A percentile compares a stretch with the other conserved stretches of the same genome.
Conservation (phyloP, 257 asterid species). For the Solanum arcanum region DNA sequence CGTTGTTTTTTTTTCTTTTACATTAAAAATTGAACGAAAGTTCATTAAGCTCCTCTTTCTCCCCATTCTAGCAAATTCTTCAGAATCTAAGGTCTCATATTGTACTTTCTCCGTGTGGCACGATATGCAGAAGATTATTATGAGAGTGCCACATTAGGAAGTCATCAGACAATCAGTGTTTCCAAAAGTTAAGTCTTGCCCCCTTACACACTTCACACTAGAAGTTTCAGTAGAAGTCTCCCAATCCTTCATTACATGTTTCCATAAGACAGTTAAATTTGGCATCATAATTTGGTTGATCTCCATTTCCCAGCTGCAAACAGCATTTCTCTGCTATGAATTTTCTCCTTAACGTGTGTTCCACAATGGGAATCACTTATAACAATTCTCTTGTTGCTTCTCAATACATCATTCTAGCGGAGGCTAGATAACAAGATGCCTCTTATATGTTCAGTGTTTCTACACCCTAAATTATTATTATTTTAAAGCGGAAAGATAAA, state of each 20-base stretch:
- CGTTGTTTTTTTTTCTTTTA: too few relatives aligned
- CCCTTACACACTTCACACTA: not conserved
- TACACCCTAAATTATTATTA: not conserved
- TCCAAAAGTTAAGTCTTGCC: not conserved
- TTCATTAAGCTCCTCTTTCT: not conserved
- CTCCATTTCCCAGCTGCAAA: not conserved
- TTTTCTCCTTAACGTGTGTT: not conserved
- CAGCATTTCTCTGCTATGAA: not conserved
- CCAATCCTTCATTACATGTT: not conserved
- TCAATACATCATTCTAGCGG: not conserved
- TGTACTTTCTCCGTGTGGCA: not conserved
- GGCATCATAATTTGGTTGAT: not conserved
- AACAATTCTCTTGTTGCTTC: not conserved
- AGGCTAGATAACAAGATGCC: not conserved
- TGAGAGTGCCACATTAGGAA: not conserved
- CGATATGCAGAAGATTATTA: not conserved
- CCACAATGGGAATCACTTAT: not conserved
- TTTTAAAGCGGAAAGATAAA: not conserved
- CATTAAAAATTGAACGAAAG: not conserved
- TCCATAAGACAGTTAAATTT: not conserved
- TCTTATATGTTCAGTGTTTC: not conserved
- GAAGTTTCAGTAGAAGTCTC: not conserved
- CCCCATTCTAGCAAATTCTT: not conserved
- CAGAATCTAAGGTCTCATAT: not conserved
- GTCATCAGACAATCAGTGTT: not conserved